Evolutionary conservation across 2,329 filamentous ascomycete genomes (phyloP), one percentile per base, ranked within the genome.

Genomic region (Talaromyces sp.): DNA sequence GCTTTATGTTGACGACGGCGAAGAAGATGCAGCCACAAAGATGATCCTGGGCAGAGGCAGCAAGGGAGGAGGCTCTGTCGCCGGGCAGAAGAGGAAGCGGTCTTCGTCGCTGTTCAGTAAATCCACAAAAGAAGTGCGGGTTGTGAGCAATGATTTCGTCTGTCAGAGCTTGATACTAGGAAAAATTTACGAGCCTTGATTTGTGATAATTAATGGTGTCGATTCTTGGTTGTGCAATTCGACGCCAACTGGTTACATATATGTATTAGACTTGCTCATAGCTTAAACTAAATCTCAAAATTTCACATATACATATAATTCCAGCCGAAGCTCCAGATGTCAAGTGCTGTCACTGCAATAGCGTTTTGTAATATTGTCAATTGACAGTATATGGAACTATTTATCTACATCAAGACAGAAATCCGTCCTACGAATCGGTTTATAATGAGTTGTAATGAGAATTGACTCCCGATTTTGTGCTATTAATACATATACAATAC

Each of bases 81-180:
- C 59, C 62, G 14, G 66, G 65, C 63, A 78, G 66, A 74, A 75
- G 58, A 82, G 82, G 68, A 74, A 80, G 27, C 77, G 75, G 68
- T 76, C 76, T 65, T 71, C 68, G 3, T 61, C 68, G 4, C 60
- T 63, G 43, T 62, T 70, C 8, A 62, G 64, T 31, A 66, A 67
- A 46, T 64, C 60, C 29, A 64, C 66, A 32, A 80, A 82, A 67
- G 82, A 76, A 62, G 80, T 92, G 41, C 84, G 82, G 64, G 82
- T 95, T 51, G 83, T 96, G 57, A 89, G 87, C 59, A 89, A 96
- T 72, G 93, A 98, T 75, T 86, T 93, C 70, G 86, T 98, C 24
- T 87, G 96, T 59, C 93, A 99, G 80, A 97, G 92, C 73, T 78
- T 98, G 62, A 97, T 99, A 64, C 73, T 96, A 56, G 93, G 93